phyloP scores from a whole-genome alignment of 192 early-diverging fungal genomes.

The Coemansia sp. region DNA sequence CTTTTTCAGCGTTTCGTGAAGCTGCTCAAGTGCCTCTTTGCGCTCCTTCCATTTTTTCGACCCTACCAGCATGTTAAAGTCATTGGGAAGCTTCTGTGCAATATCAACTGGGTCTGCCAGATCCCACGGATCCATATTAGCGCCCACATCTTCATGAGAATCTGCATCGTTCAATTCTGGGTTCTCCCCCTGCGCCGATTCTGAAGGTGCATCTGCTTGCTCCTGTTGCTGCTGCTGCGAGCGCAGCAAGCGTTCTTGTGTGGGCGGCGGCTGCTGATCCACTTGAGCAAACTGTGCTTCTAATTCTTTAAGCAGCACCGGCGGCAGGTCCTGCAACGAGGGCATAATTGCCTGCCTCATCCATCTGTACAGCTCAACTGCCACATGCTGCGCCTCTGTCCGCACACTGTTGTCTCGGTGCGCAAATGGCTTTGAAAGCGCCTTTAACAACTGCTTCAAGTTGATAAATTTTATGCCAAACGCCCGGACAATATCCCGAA shows the following conservation, averaged over 20 bases:
- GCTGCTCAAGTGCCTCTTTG: constrained; percentile 81
- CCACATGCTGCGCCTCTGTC: constrained; percentile 72
- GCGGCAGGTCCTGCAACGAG: constrained; percentile 83
- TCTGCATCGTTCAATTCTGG: constrained; percentile 31
- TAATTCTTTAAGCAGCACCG: constrained; percentile 92
- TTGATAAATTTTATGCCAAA: constrained; percentile 81
- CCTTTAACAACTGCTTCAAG: constrained; percentile 84
- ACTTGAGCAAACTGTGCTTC: constrained; percentile 76
- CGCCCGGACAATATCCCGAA: constrained; percentile 62
- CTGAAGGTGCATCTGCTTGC: constrained; percentile 40
- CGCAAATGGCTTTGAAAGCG: constrained; percentile 84
- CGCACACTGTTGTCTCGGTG: constrained; percentile 93
- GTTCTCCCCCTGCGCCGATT: constrained; percentile 6
- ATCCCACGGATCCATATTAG: constrained; percentile 72
- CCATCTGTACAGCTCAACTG: constrained; percentile 92
- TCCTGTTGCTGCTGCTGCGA: constrained; percentile 71
- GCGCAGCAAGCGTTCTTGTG: constrained; percentile 69
- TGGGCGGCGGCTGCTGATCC: constrained; percentile 58
- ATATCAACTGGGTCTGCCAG: constrained; percentile 89
- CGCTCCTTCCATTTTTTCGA: constrained; percentile 97
- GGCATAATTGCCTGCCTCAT: constrained; percentile 78
- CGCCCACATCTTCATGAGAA: constrained; percentile 31
- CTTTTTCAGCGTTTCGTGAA: constrained; percentile 54
- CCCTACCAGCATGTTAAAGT: constrained; percentile 63
- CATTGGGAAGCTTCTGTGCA: constrained; percentile 76